phyloP scores from a whole-genome alignment of 345 rosid genomes.

The Rubroshorea leprosula region DNA sequence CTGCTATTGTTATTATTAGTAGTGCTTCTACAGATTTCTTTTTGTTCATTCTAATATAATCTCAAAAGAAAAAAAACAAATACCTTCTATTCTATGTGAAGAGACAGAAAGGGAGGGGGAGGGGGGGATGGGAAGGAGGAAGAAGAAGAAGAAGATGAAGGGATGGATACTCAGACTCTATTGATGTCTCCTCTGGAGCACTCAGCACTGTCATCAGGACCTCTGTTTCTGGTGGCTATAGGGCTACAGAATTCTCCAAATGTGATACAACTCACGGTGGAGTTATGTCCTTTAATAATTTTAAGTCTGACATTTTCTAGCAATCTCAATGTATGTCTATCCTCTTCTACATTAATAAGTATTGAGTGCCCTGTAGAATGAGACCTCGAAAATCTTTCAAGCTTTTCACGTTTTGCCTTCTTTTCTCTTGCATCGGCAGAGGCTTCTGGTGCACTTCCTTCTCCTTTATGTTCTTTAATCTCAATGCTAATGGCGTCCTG shows the following conservation, averaged over 20 bases:
- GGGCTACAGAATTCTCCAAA: constrained; percentile 43
- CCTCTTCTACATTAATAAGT: constrained; percentile 34
- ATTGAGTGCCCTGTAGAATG: constrained; percentile 81
- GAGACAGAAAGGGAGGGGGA: too few relatives aligned
- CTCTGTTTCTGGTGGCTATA: neutral
- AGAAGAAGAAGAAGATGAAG: neutral
- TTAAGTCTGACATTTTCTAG: constrained; percentile 46
- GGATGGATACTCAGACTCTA: constrained; percentile 4
- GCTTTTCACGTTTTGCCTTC: constrained; percentile 4
- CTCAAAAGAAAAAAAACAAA: too few relatives aligned
- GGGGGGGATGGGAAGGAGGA: neutral
- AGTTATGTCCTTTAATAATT: constrained; percentile 40
- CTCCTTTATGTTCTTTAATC: constrained; percentile 29
- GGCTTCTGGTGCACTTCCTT: neutral
- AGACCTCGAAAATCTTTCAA: constrained; percentile 47
- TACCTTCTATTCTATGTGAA: too few relatives aligned
- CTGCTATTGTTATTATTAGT: too few relatives aligned
- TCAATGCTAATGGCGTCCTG: constrained; percentile 32
- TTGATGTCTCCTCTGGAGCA: constrained; percentile 10
- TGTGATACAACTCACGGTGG: constrained; percentile 47
- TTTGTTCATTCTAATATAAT: too few relatives aligned
- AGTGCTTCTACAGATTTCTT: too few relatives aligned
- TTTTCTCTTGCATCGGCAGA: neutral
- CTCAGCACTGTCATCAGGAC: constrained; percentile 10
- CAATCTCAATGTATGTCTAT: constrained; percentile 51